Evolutionary conservation across 192 early-diverging fungal species (phyloP), one percentile per base, ranked within the genome.

Genomic region (Coemansia erecta): DNA sequence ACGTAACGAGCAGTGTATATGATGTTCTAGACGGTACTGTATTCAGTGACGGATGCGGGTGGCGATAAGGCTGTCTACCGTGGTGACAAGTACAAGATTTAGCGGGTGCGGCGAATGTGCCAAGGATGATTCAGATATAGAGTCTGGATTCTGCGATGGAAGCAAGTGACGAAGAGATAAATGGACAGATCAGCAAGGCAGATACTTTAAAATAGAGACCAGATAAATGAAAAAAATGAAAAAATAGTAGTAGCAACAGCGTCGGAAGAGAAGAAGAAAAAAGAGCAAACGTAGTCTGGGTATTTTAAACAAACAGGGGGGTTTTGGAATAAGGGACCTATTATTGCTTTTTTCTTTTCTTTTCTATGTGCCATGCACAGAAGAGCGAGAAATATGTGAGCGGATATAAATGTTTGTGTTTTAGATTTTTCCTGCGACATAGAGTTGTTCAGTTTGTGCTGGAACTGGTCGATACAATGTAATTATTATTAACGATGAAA

Each of bases 321-420:
- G n/a, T n/a, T 37, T 37, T 9, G 35, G 44, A 46, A 46, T 46
- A 37, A 37, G 35, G 44, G 44, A 46, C 44, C 44, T 46, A 37
- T 46, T 46, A 19, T 46, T 18, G 17, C 44, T 46, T 46, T n/a
- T 46, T 44, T 44, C n/a, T n/a, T 21, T n/a, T 19, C 13, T 47
- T 47, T 47, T 21, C 2, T 8, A 45, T 18, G 11, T 21, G 43
- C 43, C 35, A 37, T 37, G 35, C 35, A 37, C 35, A 37, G 35
- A 37, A 37, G 35, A 26, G 26, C 23, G 26, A 52, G 50, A 53
- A 40, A 33, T 41, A 24, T 6, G 40, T 22, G 21, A 15, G 44
- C 15, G 26, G 46, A 46, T 47, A 35, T 47, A 58, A 56, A 56
- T 43, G 54, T 56, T 44, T 56, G 21, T 56, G 39, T 56, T 43